Evolutionary conservation across 1,139 yeast species (phyloP), one percentile per base, ranked within the genome.

Genomic region (Candida mesenterica): DNA sequence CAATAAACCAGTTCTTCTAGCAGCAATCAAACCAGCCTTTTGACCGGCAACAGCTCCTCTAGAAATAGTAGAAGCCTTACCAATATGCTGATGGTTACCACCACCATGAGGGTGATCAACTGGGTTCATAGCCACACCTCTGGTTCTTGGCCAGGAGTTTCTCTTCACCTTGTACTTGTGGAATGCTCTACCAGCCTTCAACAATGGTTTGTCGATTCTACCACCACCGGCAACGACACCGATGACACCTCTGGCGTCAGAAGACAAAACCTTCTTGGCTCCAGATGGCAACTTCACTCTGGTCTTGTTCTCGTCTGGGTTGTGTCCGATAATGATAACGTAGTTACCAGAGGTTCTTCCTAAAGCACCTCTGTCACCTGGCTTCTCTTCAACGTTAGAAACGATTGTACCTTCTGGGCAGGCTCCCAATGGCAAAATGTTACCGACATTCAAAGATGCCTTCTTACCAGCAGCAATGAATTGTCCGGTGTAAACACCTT

Each of bases 11-110:
- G 98, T 94, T 86, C 98, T 89, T 88, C 99, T 90, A 72, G 99
- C 98, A 66, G 99, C 98, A 72, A 94, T 94, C 71, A 92, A 90
- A 92, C 98, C 98, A 72, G 95, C 96, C 95, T 92, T 92, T 82
- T 92, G 98, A 89, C 98, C 98, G 65, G 98, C 79, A 72, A 92
- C 98, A 62, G 98, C 97, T 75, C 96, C 96, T 86, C 98, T 89
- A 61, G 96, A 84, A 66, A 92, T 92, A 68, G 98, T 92, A 65
- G 98, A 92, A 69, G 98, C 98, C 85, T 92, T 92, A 90, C 98
- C 97, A 82, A 92, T 92, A 75, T 92, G 98, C 82, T 92, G 98
- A 79, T 92, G 98, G 97, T 92, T 92, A 92, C 98, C 98, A 90
- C 98, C 98, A 86, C 98, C 98, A 56, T 89, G 94, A 50, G 99